Conservation (phyloP, 805 yeast genomes). For the Zygoascus flipseniorum region DNA sequence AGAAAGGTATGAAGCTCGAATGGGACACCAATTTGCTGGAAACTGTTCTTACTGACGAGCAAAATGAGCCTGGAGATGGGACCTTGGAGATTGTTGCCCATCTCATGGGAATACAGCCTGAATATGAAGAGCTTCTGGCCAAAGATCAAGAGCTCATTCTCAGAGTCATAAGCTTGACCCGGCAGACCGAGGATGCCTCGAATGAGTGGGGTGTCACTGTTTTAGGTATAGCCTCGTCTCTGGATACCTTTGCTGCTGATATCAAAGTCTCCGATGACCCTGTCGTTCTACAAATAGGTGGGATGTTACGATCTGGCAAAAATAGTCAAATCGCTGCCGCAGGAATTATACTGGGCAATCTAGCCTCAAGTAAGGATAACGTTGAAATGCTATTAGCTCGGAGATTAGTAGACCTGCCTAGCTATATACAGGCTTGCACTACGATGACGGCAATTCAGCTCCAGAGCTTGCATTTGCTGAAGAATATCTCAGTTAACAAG, state of each 20-base stretch:
- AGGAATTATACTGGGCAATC: constrained; percentile 10
- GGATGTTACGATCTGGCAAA: neutral
- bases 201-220: neutral
- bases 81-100: neutral
- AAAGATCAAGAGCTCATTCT: neutral
- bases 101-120: neutral
- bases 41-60: neutral
- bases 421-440: neutral
- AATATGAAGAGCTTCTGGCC: neutral
- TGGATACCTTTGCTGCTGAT: neutral
- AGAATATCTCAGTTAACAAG: constrained; percentile 5
- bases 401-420: neutral
- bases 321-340: neutral
- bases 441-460: constrained; percentile 8
- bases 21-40: neutral
- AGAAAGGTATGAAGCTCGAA: neutral
- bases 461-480: constrained; percentile 14
- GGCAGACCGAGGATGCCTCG: neutral
- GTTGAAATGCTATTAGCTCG: constrained; percentile 3
- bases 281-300: neutral
- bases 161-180: neutral
- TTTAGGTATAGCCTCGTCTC: constrained; percentile 7
- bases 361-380: constrained; percentile 1
- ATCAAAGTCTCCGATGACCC: neutral
- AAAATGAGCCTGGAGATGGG: neutral